These are phyloP conservation scores for Myxozyma monticola DNA, from an alignment of 805 yeast genomes.

Conservation along the genomic window DNA sequence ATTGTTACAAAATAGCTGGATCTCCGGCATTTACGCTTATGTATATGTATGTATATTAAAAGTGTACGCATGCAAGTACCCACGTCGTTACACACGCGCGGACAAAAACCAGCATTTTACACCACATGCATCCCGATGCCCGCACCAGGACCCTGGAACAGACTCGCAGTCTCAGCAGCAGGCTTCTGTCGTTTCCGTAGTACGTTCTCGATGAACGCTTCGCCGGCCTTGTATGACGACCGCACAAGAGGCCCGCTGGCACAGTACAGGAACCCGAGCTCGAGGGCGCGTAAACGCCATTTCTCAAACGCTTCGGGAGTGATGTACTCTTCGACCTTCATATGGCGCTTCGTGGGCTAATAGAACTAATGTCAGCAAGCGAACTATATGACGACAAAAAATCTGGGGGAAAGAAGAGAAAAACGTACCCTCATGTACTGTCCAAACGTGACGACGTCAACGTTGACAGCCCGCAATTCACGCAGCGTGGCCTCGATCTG, in stretches of 20 bases:
- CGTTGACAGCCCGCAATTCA: conserved; percentile 71
- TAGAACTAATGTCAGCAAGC: background rate
- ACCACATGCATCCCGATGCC: background rate
- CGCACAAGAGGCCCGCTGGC: conserved; percentile 97
- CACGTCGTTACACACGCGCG: no score
- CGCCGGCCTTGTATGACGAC: conserved; percentile 97
- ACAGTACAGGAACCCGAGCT: conserved; percentile 90
- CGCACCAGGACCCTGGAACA: background rate
- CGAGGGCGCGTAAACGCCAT: conserved; percentile 84
- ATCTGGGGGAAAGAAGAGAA: no score
- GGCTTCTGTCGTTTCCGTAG: conserved; percentile 60
- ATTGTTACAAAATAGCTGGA: no score
- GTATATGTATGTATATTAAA: no score
- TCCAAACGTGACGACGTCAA: conserved; percentile 97
- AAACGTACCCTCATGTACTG: conserved; percentile 55
- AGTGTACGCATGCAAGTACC: no score
- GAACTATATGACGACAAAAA: background rate
- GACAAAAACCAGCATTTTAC: no score
- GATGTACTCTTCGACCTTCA: conserved; percentile 95
- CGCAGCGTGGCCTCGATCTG: conserved; percentile 73
- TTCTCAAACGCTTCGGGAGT: conserved; percentile 91
- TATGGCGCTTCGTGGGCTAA: conserved; percentile 96
- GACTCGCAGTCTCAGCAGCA: conserved; percentile 1
- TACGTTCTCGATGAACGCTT: conserved; percentile 92
- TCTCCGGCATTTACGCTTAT: no score